phyloP scores from a whole-genome alignment of 345 rosid genomes.

The Microcos paniculata region DNA sequence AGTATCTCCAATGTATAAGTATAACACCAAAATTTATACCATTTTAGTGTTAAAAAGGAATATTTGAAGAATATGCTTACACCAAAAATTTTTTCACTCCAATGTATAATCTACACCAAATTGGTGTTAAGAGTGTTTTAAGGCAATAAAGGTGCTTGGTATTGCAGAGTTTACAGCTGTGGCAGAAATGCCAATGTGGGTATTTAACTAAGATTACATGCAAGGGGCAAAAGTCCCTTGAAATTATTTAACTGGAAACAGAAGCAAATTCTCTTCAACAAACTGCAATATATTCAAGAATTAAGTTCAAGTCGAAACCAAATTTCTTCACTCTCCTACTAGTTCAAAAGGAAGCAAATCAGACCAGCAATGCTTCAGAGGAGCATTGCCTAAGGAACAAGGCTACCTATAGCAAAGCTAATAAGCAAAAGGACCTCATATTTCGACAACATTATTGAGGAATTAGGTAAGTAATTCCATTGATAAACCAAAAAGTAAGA shows the following conservation, averaged over 20 bases:
- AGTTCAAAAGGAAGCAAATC: not conserved
- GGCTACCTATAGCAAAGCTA: not conserved
- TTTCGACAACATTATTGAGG: not conserved
- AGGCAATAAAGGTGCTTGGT: not conserved
- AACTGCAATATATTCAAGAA: not conserved
- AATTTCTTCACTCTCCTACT: not conserved
- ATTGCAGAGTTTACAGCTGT: not conserved
- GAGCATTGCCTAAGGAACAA: not conserved
- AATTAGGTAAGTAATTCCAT: not conserved
- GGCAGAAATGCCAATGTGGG: not conserved
- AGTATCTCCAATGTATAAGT: too few species aligned
- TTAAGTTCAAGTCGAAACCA: not conserved
- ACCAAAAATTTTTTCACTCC: too few species aligned
- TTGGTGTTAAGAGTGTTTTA: too few species aligned
- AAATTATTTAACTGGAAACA: not conserved
- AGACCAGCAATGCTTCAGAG: not conserved
- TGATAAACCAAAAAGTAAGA: not conserved
- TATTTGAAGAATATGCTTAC: too few species aligned
- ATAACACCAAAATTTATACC: too few species aligned
- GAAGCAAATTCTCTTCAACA: not conserved
- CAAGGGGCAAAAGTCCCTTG: not conserved
- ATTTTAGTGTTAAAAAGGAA: too few species aligned
- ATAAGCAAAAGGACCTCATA: not conserved
- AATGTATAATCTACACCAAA: too few species aligned
- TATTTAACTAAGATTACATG: not conserved